These are phyloP conservation scores for Rachicladosporium sp. DNA, from an alignment of 2,329 filamentous ascomycete species.

Conservation along the genomic window DNA sequence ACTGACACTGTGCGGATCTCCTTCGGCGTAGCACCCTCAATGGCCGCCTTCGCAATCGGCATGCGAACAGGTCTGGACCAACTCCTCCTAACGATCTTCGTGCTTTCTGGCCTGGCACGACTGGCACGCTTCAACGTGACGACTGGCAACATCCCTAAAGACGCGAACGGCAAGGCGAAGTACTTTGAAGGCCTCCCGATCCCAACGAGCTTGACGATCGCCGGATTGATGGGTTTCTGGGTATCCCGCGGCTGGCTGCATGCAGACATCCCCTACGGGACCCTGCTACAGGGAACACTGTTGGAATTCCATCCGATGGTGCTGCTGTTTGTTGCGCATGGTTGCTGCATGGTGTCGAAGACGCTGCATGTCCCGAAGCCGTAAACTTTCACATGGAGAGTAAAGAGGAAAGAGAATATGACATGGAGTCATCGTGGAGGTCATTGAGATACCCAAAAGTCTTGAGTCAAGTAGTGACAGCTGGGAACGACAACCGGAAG, in stretches of 20 bases:
- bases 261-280: constrained; percentile 64
- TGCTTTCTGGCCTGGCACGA: constrained; percentile 84
- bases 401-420: background rate
- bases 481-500: too few relatives aligned
- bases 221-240: constrained; percentile 81
- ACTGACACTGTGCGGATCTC: too few relatives aligned
- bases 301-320: constrained; percentile 79
- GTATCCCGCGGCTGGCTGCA: constrained; percentile 68
- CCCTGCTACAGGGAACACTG: constrained; percentile 51
- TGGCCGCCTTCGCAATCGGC: constrained; percentile 77
- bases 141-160: constrained; percentile 77
- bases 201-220: constrained; percentile 73
- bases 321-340: constrained; percentile 72
- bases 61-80: constrained; percentile 77
- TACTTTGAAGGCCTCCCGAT: constrained; percentile 98
- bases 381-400: background rate
- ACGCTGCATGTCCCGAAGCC: constrained; percentile 83
- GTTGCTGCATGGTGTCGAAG: constrained; percentile 90
- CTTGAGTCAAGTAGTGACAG: too few relatives aligned
- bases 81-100: constrained; percentile 71
- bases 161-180: constrained; percentile 76
- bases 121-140: constrained; percentile 98
- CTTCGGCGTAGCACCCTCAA: constrained; percentile 83
- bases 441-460: too few relatives aligned
- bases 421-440: too few relatives aligned